phyloP scores from a whole-genome alignment of 2,329 filamentous ascomycete genomes.

The Beauveria bassiana region DNA sequence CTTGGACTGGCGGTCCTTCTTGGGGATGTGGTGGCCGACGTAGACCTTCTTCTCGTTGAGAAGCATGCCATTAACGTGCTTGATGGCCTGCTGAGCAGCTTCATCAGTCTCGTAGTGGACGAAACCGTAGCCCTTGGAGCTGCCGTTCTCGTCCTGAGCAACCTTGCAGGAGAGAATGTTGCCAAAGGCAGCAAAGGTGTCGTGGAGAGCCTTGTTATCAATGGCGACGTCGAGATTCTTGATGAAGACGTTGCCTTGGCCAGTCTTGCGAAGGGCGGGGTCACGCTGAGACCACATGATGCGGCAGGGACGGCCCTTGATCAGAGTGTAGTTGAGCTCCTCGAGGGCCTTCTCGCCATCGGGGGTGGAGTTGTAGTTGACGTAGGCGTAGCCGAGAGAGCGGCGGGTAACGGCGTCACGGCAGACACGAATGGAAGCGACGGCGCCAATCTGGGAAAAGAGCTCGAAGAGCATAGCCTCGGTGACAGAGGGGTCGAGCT shows the following conservation, averaged over 20 bases:
- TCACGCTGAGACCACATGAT: constrained; percentile 99
- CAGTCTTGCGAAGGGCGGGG: constrained; percentile 96
- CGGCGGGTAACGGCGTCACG: constrained; percentile 97
- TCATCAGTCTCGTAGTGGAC: constrained; percentile 99
- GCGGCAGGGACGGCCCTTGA: constrained; percentile 97
- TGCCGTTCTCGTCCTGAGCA: constrained; percentile 90
- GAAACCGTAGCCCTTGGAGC: constrained; percentile 98
- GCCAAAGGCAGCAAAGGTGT: constrained; percentile 97
- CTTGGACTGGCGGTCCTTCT: constrained; percentile 99
- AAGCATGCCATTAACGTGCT: constrained; percentile 99
- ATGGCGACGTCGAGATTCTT: constrained; percentile 99
- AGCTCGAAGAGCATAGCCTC: constrained; percentile 99
- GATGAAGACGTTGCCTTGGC: constrained; percentile 99
- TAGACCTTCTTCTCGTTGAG: constrained; percentile 99
- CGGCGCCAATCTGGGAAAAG: constrained; percentile 97
- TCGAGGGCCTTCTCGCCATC: constrained; percentile 98
- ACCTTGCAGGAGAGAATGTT: constrained; percentile 99
- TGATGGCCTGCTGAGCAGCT: constrained; percentile 93
- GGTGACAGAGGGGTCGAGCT: constrained; percentile 94
- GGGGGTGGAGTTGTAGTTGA: constrained; percentile 97
- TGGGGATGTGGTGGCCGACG: constrained; percentile 97
- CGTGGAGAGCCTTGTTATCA: constrained; percentile 99
- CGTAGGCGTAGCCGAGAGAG: constrained; percentile 97
- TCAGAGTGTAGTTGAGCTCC: constrained; percentile 98
- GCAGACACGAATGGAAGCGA: constrained; percentile 98